phyloP scores from a whole-genome alignment of 2,329 filamentous ascomycete genomes.

The Beauveria scarabaeidicola region DNA sequence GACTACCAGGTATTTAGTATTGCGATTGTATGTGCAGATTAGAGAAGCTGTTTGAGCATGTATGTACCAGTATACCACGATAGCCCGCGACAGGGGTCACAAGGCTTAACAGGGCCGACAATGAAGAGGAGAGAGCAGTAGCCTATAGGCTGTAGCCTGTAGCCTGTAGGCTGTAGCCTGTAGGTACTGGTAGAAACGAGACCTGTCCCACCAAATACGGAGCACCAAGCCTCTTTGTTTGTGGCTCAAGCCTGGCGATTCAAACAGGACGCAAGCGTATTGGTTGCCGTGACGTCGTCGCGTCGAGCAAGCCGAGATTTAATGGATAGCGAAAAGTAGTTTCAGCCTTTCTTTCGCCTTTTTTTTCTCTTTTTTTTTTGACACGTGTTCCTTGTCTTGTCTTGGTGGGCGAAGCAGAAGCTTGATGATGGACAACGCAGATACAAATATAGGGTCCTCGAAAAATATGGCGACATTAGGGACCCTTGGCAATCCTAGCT shows the following conservation, averaged over 20 bases:
- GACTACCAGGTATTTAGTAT: too few species aligned
- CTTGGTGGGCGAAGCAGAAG: not conserved
- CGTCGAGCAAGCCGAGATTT: not conserved
- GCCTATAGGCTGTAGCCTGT: too few species aligned
- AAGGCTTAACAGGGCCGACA: not conserved
- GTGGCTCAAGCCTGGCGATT: not conserved
- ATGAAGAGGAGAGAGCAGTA: not conserved
- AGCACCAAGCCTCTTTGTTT: not conserved
- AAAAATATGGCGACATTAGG: not conserved
- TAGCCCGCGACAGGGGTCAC: not conserved
- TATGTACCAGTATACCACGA: not conserved
- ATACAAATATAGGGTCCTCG: not conserved
- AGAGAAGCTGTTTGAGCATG: not conserved
- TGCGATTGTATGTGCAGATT: too few species aligned
- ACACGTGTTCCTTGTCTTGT: not conserved
- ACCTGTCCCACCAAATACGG: constrained; percentile 6
- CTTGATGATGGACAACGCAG: not conserved
- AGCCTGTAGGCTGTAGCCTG: too few species aligned
- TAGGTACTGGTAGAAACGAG: not conserved
- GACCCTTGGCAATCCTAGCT: not conserved
- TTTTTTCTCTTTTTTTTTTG: not conserved
- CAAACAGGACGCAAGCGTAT: not conserved
- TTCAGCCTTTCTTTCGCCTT: too few species aligned
- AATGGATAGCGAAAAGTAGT: not conserved
- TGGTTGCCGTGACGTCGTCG: not conserved